Conservation (phyloP, 192 early-diverging fungal genomes). For the Physocladia obscura region DNA sequence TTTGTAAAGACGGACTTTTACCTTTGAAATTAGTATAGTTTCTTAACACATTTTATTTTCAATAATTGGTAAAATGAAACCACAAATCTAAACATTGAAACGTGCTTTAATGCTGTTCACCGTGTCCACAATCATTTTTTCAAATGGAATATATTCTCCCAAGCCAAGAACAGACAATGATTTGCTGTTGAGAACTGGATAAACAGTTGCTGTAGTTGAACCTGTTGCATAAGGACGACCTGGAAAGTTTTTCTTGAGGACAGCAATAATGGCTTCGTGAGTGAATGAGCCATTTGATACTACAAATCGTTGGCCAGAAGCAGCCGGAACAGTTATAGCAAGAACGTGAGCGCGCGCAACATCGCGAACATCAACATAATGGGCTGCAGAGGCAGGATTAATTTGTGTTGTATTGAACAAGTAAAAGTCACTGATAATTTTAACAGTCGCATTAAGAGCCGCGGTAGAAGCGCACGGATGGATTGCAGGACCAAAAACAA, state of each 20-base stretch:
- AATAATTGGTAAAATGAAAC: too few relatives aligned
- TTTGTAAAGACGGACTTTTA: too few relatives aligned
- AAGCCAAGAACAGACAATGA: not conserved
- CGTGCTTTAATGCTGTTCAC: not conserved
- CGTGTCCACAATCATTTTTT: constrained; percentile 15
- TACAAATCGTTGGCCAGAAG: constrained; percentile 21
- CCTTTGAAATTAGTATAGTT: too few relatives aligned
- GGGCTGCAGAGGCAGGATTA: too few relatives aligned
- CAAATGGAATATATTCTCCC: not conserved
- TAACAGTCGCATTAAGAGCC: constrained; percentile 8
- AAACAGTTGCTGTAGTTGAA: not conserved
- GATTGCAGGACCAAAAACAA: constrained; percentile 18
- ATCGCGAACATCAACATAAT: constrained; percentile 33
- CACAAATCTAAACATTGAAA: too few relatives aligned
- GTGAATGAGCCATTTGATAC: not conserved
- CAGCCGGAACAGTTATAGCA: constrained; percentile 8
- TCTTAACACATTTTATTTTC: too few relatives aligned
- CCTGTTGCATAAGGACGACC: not conserved
- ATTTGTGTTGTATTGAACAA: not conserved
- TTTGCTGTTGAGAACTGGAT: not conserved
- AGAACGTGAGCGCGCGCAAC: constrained; percentile 24
- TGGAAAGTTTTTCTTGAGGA: constrained; percentile 11
- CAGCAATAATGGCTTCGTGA: not conserved
- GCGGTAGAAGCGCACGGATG: not conserved
- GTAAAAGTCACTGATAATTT: not conserved